Evolutionary conservation across 2,329 filamentous ascomycete genomes (phyloP), one percentile per base, ranked within the genome.

Genomic region (Fusarium fracticaudum): DNA sequence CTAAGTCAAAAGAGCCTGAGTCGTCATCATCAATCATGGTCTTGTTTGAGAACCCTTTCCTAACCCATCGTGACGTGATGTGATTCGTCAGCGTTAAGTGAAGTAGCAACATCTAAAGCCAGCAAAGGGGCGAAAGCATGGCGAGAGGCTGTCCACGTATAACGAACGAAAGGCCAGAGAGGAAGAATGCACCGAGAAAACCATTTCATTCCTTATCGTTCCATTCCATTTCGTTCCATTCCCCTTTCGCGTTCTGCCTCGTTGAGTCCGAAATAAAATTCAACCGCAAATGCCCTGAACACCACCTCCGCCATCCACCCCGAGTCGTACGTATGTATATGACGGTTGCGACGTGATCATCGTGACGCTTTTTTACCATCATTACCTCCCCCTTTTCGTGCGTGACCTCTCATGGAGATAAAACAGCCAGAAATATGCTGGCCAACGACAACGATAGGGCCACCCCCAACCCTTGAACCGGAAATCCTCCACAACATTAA

Each of bases 401-500:
- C 43, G 43, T 72, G 67, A 48, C 61, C 69, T 41, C 47, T 47
- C 63, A 37, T 50, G 53, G 54, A 53, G 67, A 76, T 74, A 74
- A 53, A 55, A 71, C 67, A 77, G 59, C 70, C 75, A 76, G 77
- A 68, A 45, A 40, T 54, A 62, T 69, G 67, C 75, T 67, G 69
- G 69, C 50, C 68, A 67, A 72, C 69, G 62, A 64, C 58, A 63
- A 60, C 44, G 43, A 60, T 45, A 38, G 58, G 72, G 64, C 64
- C 64, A 64, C 69, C 53, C 58, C 63, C 58, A 72, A 60, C 72
- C 72, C 67, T 70, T 60, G 67, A 75, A 69, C 66, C 67, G 69
- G 61, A 74, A 75, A 77, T 77, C 72, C 74, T 77, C 75, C 74
- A 48, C 72, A 77, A 76, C 70, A 79, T 77, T 78, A 80, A 74